Base-by-base conservation (phyloP, 2,329 filamentous ascomycete genomes). In the Alternaria consortialis region DNA sequence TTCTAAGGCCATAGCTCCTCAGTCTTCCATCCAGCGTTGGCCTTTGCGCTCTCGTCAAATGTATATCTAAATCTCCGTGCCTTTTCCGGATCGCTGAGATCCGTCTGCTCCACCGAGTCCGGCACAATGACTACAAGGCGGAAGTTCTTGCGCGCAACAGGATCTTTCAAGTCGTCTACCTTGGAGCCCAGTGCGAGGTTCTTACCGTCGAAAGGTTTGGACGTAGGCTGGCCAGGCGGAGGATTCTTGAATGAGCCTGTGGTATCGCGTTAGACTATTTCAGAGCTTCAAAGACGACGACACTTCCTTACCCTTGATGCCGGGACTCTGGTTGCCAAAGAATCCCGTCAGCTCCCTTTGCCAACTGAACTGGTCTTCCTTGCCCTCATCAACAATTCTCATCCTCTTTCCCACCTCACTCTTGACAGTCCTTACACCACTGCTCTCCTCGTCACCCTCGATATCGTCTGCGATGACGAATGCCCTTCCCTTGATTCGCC, bases 81-180 rank as follows among this genome's bases (percentile, higher is more conserved):
- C 62, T 86, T 86, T 47, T 85, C 84, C 1, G 89, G 87, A 73
- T 92, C 86, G 58, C 86, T 88, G 54, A 96, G 78, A 75, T 95
- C 91, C 15, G 91, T 83, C 70, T 85, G 84, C 75, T 97, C 93
- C 20, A 96, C 89, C 75, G 91, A 88, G 8, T 91, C 86, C 0
- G 97, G 89, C 50, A 89, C 88, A 75, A 99, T 95, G 74, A 95
- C 89, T 4, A 97, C 92, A 0, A 97, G 91, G 54, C 94, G 84
- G 75, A 97, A 97, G 76, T 96, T 91, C 66, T 81, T 81, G 67
- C 93, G 84, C 40, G 92, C 91, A 56, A 90, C 79, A 34, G 81
- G 77, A 70, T 98, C 93, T 44, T 92, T 79, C 6, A 96, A 78
- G 69, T 90, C 87, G 17, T 87, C 84, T 15, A 95, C 88, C 77